Percentiles rank a stretch among this genome's conserved stretches.
These are phyloP conservation scores for Trichoderma pleuroti DNA, from an alignment of 2,329 filamentous ascomycete species.

Conservation along the genomic window DNA sequence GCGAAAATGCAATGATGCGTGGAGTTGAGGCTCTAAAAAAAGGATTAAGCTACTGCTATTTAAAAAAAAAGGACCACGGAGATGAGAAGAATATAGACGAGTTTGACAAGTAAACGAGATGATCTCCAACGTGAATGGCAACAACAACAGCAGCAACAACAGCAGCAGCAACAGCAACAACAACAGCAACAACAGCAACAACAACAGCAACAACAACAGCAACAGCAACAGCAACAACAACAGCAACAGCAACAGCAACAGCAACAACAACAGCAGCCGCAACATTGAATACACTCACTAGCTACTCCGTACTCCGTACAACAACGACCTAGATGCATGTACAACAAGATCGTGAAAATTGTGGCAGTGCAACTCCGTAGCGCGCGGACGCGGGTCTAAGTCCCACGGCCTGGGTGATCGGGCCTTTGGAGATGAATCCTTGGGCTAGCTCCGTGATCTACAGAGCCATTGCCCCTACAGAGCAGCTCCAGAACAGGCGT, in stretches of 20 bases:
- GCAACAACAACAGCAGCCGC: background rate
- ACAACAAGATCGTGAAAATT: background rate
- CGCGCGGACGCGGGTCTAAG: background rate
- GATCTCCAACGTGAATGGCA: background rate
- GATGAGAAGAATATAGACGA: constrained; percentile 1
- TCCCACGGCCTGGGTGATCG: background rate
- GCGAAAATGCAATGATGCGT: background rate
- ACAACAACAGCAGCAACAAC: background rate
- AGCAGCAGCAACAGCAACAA: too few relatives aligned
- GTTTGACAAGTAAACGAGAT: background rate
- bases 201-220: background rate
- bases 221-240: background rate
- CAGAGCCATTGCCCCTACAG: background rate
- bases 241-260: too few relatives aligned
- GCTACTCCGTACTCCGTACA: background rate
- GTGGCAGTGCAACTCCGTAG: background rate
- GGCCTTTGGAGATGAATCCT: constrained; percentile 1
- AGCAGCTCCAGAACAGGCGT: background rate
- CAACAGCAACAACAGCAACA: background rate
- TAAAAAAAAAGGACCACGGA: background rate
- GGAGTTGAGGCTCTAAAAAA: background rate
- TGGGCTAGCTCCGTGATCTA: background rate
- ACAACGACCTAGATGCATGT: too few relatives aligned
- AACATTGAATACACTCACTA: background rate
- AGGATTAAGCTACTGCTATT: constrained; percentile 1